A percentile compares a stretch with the other conserved stretches of the same genome.
Conservation (phyloP, 768 basidiomycete genomes). For the Termitomyces sp. region DNA sequence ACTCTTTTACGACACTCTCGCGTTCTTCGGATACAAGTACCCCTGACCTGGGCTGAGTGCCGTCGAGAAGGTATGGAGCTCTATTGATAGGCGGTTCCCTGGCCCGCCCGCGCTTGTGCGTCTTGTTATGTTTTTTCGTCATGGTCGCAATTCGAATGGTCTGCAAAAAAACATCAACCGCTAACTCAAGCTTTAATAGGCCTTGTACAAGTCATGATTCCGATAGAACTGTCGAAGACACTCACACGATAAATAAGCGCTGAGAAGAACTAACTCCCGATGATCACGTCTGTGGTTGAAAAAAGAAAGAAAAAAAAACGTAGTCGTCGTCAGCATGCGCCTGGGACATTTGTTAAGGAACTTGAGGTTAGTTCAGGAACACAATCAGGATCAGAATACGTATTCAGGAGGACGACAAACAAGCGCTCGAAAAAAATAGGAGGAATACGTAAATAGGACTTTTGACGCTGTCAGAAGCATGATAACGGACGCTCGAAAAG, state of each 20-base stretch:
- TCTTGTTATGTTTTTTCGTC: not conserved
- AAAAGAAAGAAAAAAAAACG: no score
- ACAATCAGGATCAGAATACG: no score
- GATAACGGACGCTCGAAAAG: not conserved
- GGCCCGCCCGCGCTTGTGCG: not conserved
- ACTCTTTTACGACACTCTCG: constrained; percentile 43
- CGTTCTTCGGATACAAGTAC: constrained; percentile 42
- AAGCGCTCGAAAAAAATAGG: not conserved
- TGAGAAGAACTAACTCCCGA: not conserved
- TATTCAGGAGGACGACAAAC: not conserved
- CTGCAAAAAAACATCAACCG: not conserved
- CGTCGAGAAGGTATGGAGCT: not conserved
- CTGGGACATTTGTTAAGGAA: not conserved
- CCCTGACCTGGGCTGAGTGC: constrained; percentile 21
- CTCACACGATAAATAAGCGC: not conserved
- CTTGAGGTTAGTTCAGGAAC: no score
- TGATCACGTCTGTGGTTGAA: not conserved
- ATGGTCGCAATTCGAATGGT: not conserved
- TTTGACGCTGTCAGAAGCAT: not conserved
- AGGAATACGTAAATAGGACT: not conserved
- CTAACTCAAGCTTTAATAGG: not conserved
- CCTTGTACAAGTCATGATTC: not conserved
- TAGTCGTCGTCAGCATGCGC: no score
- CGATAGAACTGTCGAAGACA: not conserved
- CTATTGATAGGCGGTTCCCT: no score